Conservation (phyloP, 768 basidiomycete genomes). For the Boletus rubropictus region DNA sequence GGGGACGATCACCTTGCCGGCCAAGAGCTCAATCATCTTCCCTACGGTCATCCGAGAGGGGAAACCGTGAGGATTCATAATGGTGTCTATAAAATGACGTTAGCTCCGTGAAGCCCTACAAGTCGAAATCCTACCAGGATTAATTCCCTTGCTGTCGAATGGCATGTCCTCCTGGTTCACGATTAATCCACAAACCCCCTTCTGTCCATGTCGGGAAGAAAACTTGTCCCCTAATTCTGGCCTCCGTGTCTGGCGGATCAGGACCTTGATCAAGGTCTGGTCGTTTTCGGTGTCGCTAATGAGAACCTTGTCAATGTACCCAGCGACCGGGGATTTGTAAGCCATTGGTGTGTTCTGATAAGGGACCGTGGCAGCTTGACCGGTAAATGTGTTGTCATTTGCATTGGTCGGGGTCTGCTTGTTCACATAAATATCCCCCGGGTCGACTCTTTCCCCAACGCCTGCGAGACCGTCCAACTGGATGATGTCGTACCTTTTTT, state of each 20-base stretch:
- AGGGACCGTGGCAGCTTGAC: constrained; percentile 73
- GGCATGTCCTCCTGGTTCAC: constrained; percentile 99
- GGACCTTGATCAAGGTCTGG: constrained; percentile 92
- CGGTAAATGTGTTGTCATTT: constrained; percentile 84
- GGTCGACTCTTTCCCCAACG: constrained; percentile 90
- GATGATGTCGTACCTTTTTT: constrained; percentile 86
- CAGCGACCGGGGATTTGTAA: constrained; percentile 91
- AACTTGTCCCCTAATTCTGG: constrained; percentile 99
- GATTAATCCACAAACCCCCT: constrained; percentile 97
- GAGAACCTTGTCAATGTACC: constrained; percentile 96
- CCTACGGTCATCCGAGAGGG: constrained; percentile 99
- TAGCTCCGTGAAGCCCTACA: constrained; percentile 9
- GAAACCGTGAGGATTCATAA: constrained; percentile 99
- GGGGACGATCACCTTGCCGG: constrained; percentile 67
- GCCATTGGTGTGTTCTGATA: constrained; percentile 91
- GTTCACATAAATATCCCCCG: constrained; percentile 92
- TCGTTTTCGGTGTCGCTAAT: constrained; percentile 96
- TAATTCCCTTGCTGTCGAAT: constrained; percentile 96
- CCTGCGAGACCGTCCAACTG: constrained; percentile 91
- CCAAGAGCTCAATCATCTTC: constrained; percentile 97
- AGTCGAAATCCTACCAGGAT: constrained; percentile 57
- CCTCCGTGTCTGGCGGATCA: constrained; percentile 92
- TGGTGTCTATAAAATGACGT: constrained; percentile 62
- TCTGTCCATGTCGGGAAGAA: constrained; percentile 95
- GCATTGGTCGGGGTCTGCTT: constrained; percentile 95